These are phyloP conservation scores for Bretschneidera sinensis DNA, from an alignment of 345 rosid species.

Conservation along the genomic window DNA sequence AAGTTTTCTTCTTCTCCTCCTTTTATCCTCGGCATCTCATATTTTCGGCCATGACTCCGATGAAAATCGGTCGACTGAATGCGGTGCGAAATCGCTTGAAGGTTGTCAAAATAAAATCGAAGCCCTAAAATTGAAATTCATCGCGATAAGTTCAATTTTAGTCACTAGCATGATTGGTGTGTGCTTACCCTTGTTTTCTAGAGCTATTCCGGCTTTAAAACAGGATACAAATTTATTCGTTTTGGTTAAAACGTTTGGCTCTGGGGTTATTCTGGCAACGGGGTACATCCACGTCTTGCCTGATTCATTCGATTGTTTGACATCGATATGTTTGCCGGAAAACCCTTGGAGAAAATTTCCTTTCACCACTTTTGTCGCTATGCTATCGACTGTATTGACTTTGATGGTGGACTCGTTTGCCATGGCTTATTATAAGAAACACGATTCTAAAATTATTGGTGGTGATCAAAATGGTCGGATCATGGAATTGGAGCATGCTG, in stretches of 20 bases:
- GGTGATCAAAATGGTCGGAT: too few relatives aligned
- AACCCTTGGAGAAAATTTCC: constrained; percentile 34
- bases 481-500: not conserved
- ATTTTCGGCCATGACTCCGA: too few relatives aligned
- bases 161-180: constrained; percentile 25
- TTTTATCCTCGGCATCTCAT: too few relatives aligned
- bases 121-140: constrained; percentile 24
- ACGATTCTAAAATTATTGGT: not conserved
- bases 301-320: constrained; percentile 18
- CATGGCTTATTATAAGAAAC: constrained; percentile 14
- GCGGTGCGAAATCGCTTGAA: too few relatives aligned
- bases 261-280: constrained; percentile 33
- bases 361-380: constrained; percentile 28
- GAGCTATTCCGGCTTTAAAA: constrained; percentile 13
- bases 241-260: constrained; percentile 25
- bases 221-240: constrained; percentile 17
- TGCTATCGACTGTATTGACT: constrained; percentile 20
- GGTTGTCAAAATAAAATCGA: constrained; percentile 20
- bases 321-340: constrained; percentile 18
- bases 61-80: too few relatives aligned
- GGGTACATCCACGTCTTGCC: constrained; percentile 35
- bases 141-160: constrained; percentile 26
- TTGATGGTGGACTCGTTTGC: constrained; percentile 27
- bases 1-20: too few relatives aligned
- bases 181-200: constrained; percentile 25